A percentile compares a stretch with the other conserved stretches of the same genome.
Evolutionary conservation across 208 protist species (phyloP).

Genomic region (Crithidia expoeki): DNA sequence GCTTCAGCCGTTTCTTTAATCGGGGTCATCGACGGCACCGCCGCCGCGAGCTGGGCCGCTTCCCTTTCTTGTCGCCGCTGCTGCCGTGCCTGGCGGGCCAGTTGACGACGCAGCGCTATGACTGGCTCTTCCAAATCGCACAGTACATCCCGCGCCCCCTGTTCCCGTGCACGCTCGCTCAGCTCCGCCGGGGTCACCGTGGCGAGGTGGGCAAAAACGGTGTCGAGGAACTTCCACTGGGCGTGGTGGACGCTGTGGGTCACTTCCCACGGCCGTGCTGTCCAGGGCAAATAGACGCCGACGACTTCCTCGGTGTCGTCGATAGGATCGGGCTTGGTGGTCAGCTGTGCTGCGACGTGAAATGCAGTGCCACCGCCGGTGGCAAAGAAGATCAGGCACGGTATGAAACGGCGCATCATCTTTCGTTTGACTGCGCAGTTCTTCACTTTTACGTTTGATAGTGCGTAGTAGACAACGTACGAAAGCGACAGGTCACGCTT

Average conservation of each 20-base stretch:
- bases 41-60: slow-evolving; percentile 3
- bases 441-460: not conserved
- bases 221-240: slow-evolving; percentile 70
- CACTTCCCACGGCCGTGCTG: slow-evolving; percentile 52
- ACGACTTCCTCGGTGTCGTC: not conserved
- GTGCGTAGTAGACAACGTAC: not conserved
- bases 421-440: not conserved
- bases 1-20: not conserved
- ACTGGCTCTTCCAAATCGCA: slow-evolving; percentile 60
- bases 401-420: slow-evolving; percentile 20
- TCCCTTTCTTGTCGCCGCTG: slow-evolving; percentile 8
- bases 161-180: slow-evolving; percentile 36
- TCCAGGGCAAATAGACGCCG: slow-evolving; percentile 63
- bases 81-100: slow-evolving; percentile 11
- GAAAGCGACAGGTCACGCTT: too few species aligned
- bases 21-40: not conserved
- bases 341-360: not conserved
- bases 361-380: slow-evolving; percentile 8
- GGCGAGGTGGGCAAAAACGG: slow-evolving; percentile 43
- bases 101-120: slow-evolving; percentile 30
- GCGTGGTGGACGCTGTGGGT: slow-evolving; percentile 50
- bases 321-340: not conserved
- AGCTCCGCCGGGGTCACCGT: slow-evolving; percentile 45
- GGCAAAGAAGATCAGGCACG: not conserved
- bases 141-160: slow-evolving; percentile 54